Base-by-base conservation (phyloP, 345 rosid genomes). In the Boechera stricta region DNA sequence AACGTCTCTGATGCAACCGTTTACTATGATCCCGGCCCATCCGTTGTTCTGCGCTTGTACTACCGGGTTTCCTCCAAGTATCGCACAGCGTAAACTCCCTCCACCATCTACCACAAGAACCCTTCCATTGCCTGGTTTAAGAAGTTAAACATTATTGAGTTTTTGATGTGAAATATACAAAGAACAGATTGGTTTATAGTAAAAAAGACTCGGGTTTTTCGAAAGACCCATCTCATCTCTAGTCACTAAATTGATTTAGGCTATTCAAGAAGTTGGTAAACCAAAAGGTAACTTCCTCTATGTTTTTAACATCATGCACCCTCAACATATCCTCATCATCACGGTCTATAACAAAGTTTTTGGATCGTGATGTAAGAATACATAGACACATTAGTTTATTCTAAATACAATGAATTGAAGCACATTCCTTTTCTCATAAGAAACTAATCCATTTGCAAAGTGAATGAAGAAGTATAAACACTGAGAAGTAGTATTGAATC, bases 41-140 rank as follows among this genome's bases (percentile, higher is more conserved):
- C 93, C 96, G 29, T 91, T 91, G 32, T 91, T 91, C 72, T 91
- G 97, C 5, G 97, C 97, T 67, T 89, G 94, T 24, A 91, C 94
- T 16, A 91, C 97, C 2, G 94, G 94, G 57, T 91, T 89, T 36
- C 97, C 97, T 42, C 97, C 97, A 5, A 91, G 83, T 63, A 91
- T 87, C 0, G 94, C 90, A 8, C 97, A 89, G 5, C 97, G 81
- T 69, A 85, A 64, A 53, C 94, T 91, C 11, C 88, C 94, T 69
- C 97, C 94, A 1, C 94, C 94, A 41, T 91, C 94, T 7, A 91
- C 90, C 33, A 89, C 97, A 32, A 89, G 94, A 54, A 89, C 97
- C 55, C 94, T 84, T 41, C 97, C 94, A 32, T 89, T 86, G 31
- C 79, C 80, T 77, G 67, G 15, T 57, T 57, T n/a, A 21, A 47